Base-by-base conservation (phyloP, 1,139 yeast genomes). In the Blastobotrys illinoisensis region DNA sequence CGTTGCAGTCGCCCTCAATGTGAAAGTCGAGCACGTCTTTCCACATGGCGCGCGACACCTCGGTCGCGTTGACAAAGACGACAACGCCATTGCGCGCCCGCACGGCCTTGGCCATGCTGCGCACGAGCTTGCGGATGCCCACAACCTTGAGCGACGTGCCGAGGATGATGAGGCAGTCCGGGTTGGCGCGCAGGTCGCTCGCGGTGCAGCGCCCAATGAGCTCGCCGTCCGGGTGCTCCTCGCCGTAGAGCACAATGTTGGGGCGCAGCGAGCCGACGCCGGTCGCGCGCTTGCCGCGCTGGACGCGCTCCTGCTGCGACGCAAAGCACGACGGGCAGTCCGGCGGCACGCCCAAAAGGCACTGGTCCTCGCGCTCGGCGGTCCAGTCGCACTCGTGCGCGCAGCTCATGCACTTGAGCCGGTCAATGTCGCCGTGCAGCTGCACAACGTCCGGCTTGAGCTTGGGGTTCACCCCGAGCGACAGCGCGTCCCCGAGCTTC, bases 371-470 rank as follows among this genome's bases (percentile, higher is more conserved):
- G 64, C 75, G 74, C 32, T 77, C 78, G 16, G 74, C 70, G 36
- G 76, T 78, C 97, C 98, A 91, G 36, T 76, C 75, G 62, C 75
- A 82, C 23, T 71, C 72, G 47, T 75, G 66, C 58, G 77, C 79
- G 68, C 98, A 93, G 50, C 76, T 76, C 9, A 89, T 85, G 67
- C 97, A 89, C 23, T 85, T 74, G 54, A 93, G 74, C 54, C 79
- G 78, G 65, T 88, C 88, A 53, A 93, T 74, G 68, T 89, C 91
- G 1, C 99, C 99, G 66, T 93, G 99, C 45, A 93, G 74, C 69
- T 89, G 97, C 9, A 91, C 84, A 18, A 88, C 96, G 62, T 89
- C 91, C 13, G 54, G 57, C 16, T 52, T 52, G 18, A 18, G 28
- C 36, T 54, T 54, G 11, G 51, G 49, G 36, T 54, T 32, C 19